Base-by-base conservation (phyloP, 495 filamentous ascomycete genomes). In the Hyphodiscus hymeniophilus region DNA sequence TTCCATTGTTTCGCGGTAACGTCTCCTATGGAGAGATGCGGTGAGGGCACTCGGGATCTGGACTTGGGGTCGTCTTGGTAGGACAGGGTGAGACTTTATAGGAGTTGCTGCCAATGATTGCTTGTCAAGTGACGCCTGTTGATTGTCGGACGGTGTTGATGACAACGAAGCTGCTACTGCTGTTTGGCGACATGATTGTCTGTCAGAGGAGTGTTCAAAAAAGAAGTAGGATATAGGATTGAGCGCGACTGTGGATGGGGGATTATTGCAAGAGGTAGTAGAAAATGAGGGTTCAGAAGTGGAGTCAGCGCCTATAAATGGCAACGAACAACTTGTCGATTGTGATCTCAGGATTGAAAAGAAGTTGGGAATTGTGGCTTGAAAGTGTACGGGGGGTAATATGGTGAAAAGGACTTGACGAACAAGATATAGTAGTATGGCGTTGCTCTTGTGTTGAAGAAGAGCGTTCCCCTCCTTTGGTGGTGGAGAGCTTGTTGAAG, bases 131-230 rank as follows among this genome's bases (percentile, higher is more conserved):
- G 51, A 57, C 38, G 38, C 42, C 58, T 33, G 54, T 18, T 52
- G 57, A 48, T 57, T 60, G 54, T 50, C 50, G 34, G 45, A 8
- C 22, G 28, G 20, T 38, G 42, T 41, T 30, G 31, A 28, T 39
- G 51, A 50, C 7, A 34, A 50, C 42, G 46, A 50, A 28, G 51
- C 34, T 30, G 49, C 44, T 45, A 48, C 44, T 55, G 49, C 58
- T 60, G 58, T 60, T 60, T 56, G 55, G 44, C 31, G 58, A 57
- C 54, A 60, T 60, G 54, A 66, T 60, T 58, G 54, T 59, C 54
- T 60, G 60, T 63, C 55, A 67, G 51, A 60, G 56, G 48, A 57
- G 54, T 50, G 38, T 52, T 60, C 52, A 60, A 49, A 63, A 66
- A 51, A 45, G 54, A 41, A 51, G 34, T 47, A 56, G 35, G 48